These are phyloP conservation scores for Dissophora globulifera DNA, from an alignment of 192 early-diverging fungal genomes.

Conservation along the genomic window DNA sequence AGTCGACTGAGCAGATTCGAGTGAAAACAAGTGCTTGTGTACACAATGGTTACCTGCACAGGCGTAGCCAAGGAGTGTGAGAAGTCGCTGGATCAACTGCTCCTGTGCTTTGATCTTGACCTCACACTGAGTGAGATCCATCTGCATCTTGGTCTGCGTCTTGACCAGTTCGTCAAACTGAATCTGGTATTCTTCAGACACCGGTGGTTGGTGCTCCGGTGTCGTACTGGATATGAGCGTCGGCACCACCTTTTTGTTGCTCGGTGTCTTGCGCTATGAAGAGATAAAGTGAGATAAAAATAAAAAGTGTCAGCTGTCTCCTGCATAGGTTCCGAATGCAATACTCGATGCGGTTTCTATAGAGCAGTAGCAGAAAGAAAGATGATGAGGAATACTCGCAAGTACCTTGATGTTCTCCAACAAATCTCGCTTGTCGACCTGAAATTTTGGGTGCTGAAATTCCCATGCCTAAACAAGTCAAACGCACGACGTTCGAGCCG, in stretches of 20 bases:
- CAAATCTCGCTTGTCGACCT: constrained; percentile 63
- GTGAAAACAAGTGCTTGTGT: no score
- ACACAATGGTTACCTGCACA: no score
- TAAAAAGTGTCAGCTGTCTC: background rate
- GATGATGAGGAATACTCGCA: background rate
- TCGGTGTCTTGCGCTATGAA: constrained; percentile 53
- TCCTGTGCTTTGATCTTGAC: constrained; percentile 61
- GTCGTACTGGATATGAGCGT: background rate
- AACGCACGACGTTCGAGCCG: background rate
- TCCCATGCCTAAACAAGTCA: constrained; percentile 64
- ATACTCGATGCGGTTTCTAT: background rate
- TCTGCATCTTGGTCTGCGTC: constrained; percentile 55
- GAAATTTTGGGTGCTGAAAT: constrained; percentile 76
- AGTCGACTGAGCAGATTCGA: no score
- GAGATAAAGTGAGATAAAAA: background rate
- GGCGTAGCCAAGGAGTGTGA: constrained; percentile 49
- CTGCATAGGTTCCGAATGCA: no score
- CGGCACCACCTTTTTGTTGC: constrained; percentile 36
- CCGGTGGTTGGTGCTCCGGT: constrained; percentile 11
- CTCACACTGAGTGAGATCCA: constrained; percentile 57
- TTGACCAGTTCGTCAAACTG: constrained; percentile 56
- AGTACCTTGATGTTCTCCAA: constrained; percentile 65
- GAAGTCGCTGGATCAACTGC: constrained; percentile 55
- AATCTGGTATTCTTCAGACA: constrained; percentile 49
- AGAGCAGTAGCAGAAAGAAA: no score